Evolutionary conservation across 192 early-diverging fungal species (phyloP), one percentile per base, ranked within the genome.

Genomic region (Backusella westeae): DNA sequence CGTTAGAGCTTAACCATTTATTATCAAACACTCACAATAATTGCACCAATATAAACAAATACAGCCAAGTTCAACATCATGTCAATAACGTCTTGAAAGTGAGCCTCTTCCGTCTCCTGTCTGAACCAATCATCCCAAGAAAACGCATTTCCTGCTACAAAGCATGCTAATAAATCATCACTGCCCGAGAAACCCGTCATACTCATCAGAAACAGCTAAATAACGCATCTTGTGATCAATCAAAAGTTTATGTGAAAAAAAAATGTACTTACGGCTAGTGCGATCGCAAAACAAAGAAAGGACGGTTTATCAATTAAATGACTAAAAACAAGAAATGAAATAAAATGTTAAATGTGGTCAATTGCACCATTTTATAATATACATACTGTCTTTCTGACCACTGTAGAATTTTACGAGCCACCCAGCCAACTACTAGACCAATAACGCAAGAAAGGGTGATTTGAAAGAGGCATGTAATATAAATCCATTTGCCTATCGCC

Each of bases 41-140:
- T 85, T 6, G 92, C 79, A 36, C 94, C 95, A 86, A 96, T 91
- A 74, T 92, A 98, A 34, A 97, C 88, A 83, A 98, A 98, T 53
- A 95, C 92, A 14, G 94, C 83, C 76, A 95, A 82, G 81, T 96
- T 97, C 72, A 97, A 78, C 75, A 98, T 81, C 79, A 89, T 91
- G 77, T 96, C 96, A 59, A 98, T 88, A 9, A 93, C 92, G 77
- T 97, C 96, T 82, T 97, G 96, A 26, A 97, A 86, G 34, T 95
- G 91, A 3, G 93, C 90, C 67, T 94, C 93, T 35, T 93, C 85
- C 6, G 91, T 90, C 74, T 96, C 93, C 44, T 93, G 81, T 65
- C 91, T 90, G 79, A 95, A 97, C 96, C 96, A 98, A 59, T 92
- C 92, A 63, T 98, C 96, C 95, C 95, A 96, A 0, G 94, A 90